Evolutionary conservation across 225 moss, liverwort and hornwort genomes (phyloP).

Genomic region (Marchantia paleacea): DNA sequence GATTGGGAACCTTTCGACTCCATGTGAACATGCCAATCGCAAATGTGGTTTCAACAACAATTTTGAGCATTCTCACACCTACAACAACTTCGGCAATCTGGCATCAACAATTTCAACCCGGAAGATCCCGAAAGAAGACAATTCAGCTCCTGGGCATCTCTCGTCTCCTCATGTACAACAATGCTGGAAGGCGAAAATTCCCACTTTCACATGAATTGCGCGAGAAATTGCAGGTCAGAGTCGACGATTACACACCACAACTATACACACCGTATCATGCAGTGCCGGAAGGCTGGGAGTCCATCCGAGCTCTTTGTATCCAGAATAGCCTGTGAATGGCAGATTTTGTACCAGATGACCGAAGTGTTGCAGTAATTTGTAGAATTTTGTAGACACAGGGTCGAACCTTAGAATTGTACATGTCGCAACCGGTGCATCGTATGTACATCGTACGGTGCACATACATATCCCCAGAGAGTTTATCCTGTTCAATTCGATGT

Average conservation of each 20-base stretch:
- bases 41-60: background rate
- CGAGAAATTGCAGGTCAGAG: background rate
- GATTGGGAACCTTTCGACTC: background rate
- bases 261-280: background rate
- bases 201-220: background rate
- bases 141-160: background rate
- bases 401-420: constrained; percentile 3
- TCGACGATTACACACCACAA: background rate
- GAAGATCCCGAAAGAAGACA: background rate
- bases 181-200: background rate
- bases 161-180: background rate
- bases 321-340: background rate
- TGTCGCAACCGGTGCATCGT: background rate
- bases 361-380: background rate
- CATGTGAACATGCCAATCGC: background rate
- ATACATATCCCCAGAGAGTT: no score
- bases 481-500: background rate
- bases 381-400: constrained; percentile 8
- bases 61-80: background rate
- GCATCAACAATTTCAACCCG: background rate
- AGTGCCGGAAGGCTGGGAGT: background rate
- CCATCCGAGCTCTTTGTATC: background rate
- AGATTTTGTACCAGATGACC: background rate
- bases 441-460: constrained; percentile 7
- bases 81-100: background rate